Base-by-base conservation (phyloP, 2,329 filamentous ascomycete species). In the Hypoxylon sp. region DNA sequence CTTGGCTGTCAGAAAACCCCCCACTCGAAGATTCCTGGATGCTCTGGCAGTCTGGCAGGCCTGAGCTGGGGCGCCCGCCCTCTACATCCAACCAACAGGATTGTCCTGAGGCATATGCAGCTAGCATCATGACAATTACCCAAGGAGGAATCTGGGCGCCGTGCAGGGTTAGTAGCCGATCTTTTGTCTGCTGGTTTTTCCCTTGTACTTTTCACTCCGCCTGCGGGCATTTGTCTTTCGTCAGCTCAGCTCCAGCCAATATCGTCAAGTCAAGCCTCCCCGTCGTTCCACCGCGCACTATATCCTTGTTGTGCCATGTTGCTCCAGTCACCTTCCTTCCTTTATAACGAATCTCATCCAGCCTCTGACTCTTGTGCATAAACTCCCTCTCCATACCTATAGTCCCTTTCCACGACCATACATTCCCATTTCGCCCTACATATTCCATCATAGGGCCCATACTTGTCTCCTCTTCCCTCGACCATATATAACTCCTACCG, bases 301-400 rank as follows among this genome's bases (percentile, higher is more conserved):
- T 61, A 46, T 67, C 65, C 64, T 70, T 59, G 65, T 72, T 59
- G 65, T 72, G 73, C 73, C 73, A 75, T 74, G 73, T 75, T 72
- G 72, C 64, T 73, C 71, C 72, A 73, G 65, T 74, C 57, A 50
- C 58, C 59, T 61, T 49, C 30, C 52, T 59, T 72, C 66, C 64
- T 72, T 73, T 71, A 74, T 72, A 74, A 71, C 62, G 61, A 66
- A 68, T 68, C 60, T 69, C 62, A 32, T 72, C 71, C 67, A 73
- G 57, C 26, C 33, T 63, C 54, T 52, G 48, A 57, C 54, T 61
- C 53, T 57, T 50, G 38, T 57, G 64, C 67, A 67, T 69, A 69
- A 65, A 63, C 57, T 64, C 56, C 61, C 64, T 53, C 52, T 69
- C 52, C 60, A 64, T 67, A 51, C 49, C 55, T 45, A 54, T 32